Base-by-base conservation (phyloP, 2,329 filamentous ascomycete species). In the Pseudocercospora vitis region DNA sequence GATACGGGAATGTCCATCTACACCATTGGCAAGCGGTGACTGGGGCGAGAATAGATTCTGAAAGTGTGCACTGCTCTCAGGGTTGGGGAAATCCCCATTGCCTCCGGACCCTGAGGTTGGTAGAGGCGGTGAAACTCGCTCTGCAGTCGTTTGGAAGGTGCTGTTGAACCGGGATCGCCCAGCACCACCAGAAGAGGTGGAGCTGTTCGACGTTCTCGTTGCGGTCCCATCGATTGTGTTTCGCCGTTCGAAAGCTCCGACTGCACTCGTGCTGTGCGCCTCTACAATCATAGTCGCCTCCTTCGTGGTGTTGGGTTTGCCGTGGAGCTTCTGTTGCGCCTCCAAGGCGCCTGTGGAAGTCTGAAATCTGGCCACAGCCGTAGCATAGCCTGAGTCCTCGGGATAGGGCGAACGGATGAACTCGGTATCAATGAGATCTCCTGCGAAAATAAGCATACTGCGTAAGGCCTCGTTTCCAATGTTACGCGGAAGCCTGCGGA, bases 11-110 rank as follows among this genome's bases (percentile, higher is more conserved):
- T 79, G 77, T 55, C 85, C 84, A n/a, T 76, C 76, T n/a, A 87
- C 76, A 49, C 86, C 82, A 65, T 85, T 87, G 35, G 83, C 84
- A 50, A 89, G 85, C 1, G 87, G 87, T 4, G 87, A 89, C 61
- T 87, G 86, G 0, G 86, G 83, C 9, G 85, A 87, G 71, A 89
- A 91, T 21, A 89, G 72, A 56, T 76, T 83, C 60, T 85, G 82
- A 61, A 83, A 83, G 54, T 78, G 75, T 12, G 74, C 69, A 66
- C 70, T 78, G 3, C 75, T 72, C 26, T 84, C 83, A 2, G 80
- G 76, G 48, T 80, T 78, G n/a, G 81, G 75, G 45, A 87, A 77
- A 56, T 88, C 84, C 55, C 76, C 79, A 52, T 77, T 79, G 48
- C 76, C 73, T 35, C 75, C 75, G 56, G 78, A 83, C 53, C 68